Conservation (phyloP, 208 protist species). For the Crithidia fasciculata region DNA sequence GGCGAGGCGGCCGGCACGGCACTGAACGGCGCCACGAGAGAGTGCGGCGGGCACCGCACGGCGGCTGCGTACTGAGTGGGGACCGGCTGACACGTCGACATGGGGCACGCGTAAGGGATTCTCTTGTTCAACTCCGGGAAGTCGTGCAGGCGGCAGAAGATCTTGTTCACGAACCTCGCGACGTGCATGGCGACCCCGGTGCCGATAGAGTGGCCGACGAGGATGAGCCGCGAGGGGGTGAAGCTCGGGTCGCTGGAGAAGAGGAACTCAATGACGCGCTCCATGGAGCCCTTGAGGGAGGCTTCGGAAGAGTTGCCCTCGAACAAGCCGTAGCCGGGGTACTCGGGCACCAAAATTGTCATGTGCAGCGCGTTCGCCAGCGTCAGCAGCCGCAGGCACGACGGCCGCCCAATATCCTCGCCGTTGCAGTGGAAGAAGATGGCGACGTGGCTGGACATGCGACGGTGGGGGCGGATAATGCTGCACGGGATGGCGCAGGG, state of each 20-base stretch:
- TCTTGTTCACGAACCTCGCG: slow-evolving; percentile 33
- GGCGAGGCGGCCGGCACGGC: slow-evolving; percentile 9
- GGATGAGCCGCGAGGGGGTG: slow-evolving; percentile 43
- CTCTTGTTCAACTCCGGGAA: slow-evolving; percentile 10
- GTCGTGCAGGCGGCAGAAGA: slow-evolving; percentile 31
- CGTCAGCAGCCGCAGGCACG: slow-evolving; percentile 36
- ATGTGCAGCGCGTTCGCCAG: slow-evolving; percentile 57
- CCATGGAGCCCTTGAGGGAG: slow-evolving; percentile 44
- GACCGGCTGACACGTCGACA: slow-evolving; percentile 6
- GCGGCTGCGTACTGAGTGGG: background rate
- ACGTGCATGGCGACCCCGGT: slow-evolving; percentile 48
- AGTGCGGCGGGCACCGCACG: slow-evolving; percentile 12
- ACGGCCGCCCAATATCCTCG: slow-evolving; percentile 48
- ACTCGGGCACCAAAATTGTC: slow-evolving; percentile 50
- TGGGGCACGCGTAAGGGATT: slow-evolving; percentile 25
- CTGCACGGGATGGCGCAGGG: slow-evolving; percentile 48
- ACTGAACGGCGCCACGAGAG: slow-evolving; percentile 7
- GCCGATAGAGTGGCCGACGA: slow-evolving; percentile 63
- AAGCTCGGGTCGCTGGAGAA: slow-evolving; percentile 39
- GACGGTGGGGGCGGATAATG: slow-evolving; percentile 43
- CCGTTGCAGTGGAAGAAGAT: slow-evolving; percentile 63
- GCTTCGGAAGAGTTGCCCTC: slow-evolving; percentile 40
- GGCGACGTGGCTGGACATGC: slow-evolving; percentile 56
- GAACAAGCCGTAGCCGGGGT: slow-evolving; percentile 53
- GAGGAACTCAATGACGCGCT: slow-evolving; percentile 51